Percentiles rank a stretch among this genome's conserved stretches.
Evolutionary conservation across 2,329 filamentous ascomycete genomes (phyloP).

Genomic region (Hortaea werneckii): DNA sequence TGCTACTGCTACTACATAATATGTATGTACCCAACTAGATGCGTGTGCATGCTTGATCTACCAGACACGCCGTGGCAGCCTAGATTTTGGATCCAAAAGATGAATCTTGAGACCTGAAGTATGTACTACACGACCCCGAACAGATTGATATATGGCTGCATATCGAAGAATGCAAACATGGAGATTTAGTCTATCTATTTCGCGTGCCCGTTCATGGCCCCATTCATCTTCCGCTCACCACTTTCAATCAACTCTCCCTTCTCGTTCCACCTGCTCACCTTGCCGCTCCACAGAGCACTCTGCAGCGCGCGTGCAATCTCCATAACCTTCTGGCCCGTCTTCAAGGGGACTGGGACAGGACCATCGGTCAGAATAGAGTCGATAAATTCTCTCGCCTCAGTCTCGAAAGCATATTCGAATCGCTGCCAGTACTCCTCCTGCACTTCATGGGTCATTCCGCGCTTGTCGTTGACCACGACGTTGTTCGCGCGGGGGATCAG

Average conservation of each 20-base stretch:
- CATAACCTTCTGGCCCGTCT: conserved; percentile 26
- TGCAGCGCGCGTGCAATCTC: conserved; percentile 42
- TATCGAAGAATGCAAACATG: too few species aligned
- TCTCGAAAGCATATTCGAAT: conserved; percentile 32
- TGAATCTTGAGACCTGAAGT: too few species aligned
- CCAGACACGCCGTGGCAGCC: too few species aligned
- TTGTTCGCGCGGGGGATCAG: conserved; percentile 21
- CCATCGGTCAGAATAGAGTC: conserved; percentile 27
- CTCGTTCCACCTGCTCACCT: conserved; percentile 40
- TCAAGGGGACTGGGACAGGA: conserved; percentile 27
- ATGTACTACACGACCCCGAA: too few species aligned
- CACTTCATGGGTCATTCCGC: conserved; percentile 29
- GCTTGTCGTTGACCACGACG: conserved; percentile 24
- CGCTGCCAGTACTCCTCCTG: conserved; percentile 30
- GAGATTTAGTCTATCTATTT: too few species aligned
- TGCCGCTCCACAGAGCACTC: conserved; percentile 42
- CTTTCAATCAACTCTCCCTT: conserved; percentile 7
- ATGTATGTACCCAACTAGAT: too few species aligned
- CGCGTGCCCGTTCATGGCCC: not conserved
- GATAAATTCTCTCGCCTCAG: conserved; percentile 32
- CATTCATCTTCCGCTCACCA: not conserved
- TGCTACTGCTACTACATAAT: too few species aligned
- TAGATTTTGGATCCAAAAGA: too few species aligned
- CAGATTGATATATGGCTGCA: too few species aligned
- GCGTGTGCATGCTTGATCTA: too few species aligned